These are phyloP conservation scores for Tetrapisispora iriomotensis DNA, from an alignment of 805 yeast genomes.

Conservation along the genomic window DNA sequence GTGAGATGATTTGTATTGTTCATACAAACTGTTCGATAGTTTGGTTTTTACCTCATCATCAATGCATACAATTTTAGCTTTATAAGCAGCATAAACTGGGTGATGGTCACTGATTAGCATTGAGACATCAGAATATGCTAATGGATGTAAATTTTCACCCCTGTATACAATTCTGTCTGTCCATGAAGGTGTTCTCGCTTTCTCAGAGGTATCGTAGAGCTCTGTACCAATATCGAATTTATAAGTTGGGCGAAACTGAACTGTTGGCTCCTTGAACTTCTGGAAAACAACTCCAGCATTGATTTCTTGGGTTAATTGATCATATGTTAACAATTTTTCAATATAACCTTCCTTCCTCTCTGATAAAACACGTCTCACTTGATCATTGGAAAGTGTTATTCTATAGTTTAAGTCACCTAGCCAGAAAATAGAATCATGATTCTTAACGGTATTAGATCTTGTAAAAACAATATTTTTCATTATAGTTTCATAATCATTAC, in stretches of 20 bases:
- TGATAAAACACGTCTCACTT: slow-evolving; percentile 49
- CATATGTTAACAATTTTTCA: slow-evolving; percentile 48
- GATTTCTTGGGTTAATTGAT: slow-evolving; percentile 74
- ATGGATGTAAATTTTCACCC: slow-evolving; percentile 49
- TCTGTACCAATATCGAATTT: slow-evolving; percentile 81
- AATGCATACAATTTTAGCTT: slow-evolving; percentile 54
- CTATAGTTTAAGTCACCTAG: slow-evolving; percentile 91
- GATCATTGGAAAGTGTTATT: slow-evolving; percentile 60
- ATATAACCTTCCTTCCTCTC: slow-evolving; percentile 32
- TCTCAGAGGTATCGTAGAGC: slow-evolving; percentile 79
- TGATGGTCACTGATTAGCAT: slow-evolving; percentile 76
- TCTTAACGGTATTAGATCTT: slow-evolving; percentile 63
- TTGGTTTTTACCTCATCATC: slow-evolving; percentile 51
- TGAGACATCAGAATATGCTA: slow-evolving; percentile 59
- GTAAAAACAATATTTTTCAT: slow-evolving; percentile 68
- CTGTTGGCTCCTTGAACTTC: slow-evolving; percentile 65
- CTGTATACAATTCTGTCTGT: slow-evolving; percentile 76
- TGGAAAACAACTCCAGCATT: slow-evolving; percentile 61
- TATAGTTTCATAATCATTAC: slow-evolving; percentile 71
- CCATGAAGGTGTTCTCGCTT: slow-evolving; percentile 92
- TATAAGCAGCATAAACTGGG: slow-evolving; percentile 80
- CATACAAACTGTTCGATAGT: slow-evolving; percentile 50
- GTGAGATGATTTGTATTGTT: slow-evolving; percentile 38
- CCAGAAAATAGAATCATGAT: slow-evolving; percentile 87
- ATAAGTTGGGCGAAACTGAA: slow-evolving; percentile 81